Evolutionary conservation across 371 early-diverging fungal genomes (phyloP), one percentile per base, ranked within the genome.

Genomic region (Rhizopus sp.): DNA sequence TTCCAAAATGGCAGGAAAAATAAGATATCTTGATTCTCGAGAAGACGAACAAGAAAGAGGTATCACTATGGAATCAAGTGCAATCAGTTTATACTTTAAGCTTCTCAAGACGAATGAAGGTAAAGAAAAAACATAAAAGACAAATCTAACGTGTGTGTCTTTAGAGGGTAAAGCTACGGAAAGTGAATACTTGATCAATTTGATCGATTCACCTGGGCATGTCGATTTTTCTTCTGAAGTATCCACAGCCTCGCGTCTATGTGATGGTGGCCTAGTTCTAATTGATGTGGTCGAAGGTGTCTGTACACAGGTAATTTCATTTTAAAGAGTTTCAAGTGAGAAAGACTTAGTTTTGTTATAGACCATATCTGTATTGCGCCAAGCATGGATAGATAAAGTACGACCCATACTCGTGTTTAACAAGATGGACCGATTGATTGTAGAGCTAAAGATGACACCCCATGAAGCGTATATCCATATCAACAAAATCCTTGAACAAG

Each of bases 201-300:
- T 99, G 50, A 98, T 99, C 57, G 99, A 99, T 75, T 98, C 99
- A 6, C 99, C 99, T 7, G 99, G 99, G 7, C 99, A 99, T 68
- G 94, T 99, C 37, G 99, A 99, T 74, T 99, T 99, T 72, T 92
- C 97, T 2, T 88, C 93, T 31, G 95, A 99, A 64, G 98, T 99
- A 12, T 93, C 94, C 5, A 93, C 96, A 12, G 98, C 99, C 1
- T 94, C 99, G 3, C 81, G 97, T 42, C 73, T 99, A 1, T 94
- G 96, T 42, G 99, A 99, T 66, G 98, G 98, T 32, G 97, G 92
- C 8, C 74, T 99, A 40, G 91, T 99, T 0, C 68, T 99, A 40
- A 94, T 99, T 5, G 99, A 99, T 80, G 95, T 91, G 1, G 95
- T 97, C 16, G 99, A 99, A 77, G 99, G 99, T 38, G 98, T 99